Evolutionary conservation across 2,329 filamentous ascomycete genomes (phyloP).

Genomic region (Thielaviopsis musarum): DNA sequence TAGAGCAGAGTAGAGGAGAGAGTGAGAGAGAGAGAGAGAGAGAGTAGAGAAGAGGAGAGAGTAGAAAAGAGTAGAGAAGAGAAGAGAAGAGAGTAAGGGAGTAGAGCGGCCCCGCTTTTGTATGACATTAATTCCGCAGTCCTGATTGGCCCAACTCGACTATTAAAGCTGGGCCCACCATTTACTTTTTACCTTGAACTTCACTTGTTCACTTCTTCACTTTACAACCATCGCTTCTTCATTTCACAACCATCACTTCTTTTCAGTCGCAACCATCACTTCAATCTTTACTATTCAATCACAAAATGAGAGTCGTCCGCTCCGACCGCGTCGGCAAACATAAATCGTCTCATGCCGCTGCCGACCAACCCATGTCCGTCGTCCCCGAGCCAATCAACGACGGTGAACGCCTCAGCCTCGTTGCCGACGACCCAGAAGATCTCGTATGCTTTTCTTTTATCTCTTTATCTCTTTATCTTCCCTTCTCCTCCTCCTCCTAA

Average conservation of each 20-base stretch:
- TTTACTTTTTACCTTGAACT: too few species aligned
- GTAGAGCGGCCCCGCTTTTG: too few species aligned
- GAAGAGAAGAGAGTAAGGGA: too few species aligned
- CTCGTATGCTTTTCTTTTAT: too few species aligned
- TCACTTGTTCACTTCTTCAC: background rate
- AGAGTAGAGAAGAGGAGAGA: constrained; percentile 1
- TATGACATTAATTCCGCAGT: too few species aligned
- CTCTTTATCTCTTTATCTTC: background rate
- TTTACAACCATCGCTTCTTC: background rate
- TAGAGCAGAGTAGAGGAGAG: constrained; percentile 52
- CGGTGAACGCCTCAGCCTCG: constrained; percentile 23
- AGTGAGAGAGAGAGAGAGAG: background rate
- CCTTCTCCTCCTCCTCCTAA: background rate
- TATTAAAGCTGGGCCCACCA: too few species aligned
- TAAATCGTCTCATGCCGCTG: background rate
- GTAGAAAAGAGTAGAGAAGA: background rate
- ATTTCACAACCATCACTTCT: background rate
- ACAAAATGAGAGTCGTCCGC: constrained; percentile 1
- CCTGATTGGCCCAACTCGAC: too few species aligned
- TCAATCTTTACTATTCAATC: too few species aligned
- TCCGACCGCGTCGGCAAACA: background rate
- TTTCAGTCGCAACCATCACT: too few species aligned
- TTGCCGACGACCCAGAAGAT: constrained; percentile 29
- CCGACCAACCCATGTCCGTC: too few species aligned
- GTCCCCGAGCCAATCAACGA: constrained; percentile 23